Evolutionary conservation across 768 basidiomycete species (phyloP), one percentile per base, ranked within the genome.

Genomic region (Agaricus subrufescens): DNA sequence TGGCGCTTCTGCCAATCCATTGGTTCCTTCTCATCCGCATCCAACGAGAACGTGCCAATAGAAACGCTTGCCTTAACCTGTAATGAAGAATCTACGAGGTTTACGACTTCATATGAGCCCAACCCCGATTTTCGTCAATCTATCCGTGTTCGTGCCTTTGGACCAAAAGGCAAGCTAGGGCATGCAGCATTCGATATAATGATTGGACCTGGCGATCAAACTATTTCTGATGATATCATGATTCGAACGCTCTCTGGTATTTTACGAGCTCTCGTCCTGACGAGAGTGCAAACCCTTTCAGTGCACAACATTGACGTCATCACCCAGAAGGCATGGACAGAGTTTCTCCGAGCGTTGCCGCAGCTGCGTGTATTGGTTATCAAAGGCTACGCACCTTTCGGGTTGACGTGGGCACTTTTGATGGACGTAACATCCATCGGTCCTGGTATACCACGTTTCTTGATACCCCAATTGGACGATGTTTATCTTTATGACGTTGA

Each of bases 311-410:
- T 73, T 37, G 71, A 73, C 58, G 64, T 73, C 31, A 60, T 75
- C 27, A 75, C 75, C 0, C 74, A 75, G 58, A 74, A 68, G 54
- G 66, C 73, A 5, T 76, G 75, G 75, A 61, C 67, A 1, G 62
- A 58, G 15, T 63, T 75, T 25, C 65, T 75, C 11, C 55, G 62
- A 26, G 53, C 53, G 4, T 61, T 75, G 8, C 62, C 67, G 3
- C 67, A 65, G 12, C 65, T 76, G 30, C 69, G 70, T 8, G 65
- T 73, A 27, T 57, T 76, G 7, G 70, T 74, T 54, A 66, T 75
- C 26, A 62, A 62, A 23, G 75, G 75, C 0, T 57, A 68, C 45
- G 65, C 71, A n/a, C 74, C 75, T 5, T 75, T 68, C 7, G 75
- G 75, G 7, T 58, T 76, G 14, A 63, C 67, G 4, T 76, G 74